Evolutionary conservation across 768 basidiomycete species (phyloP).

Genomic region (Panus rudis): DNA sequence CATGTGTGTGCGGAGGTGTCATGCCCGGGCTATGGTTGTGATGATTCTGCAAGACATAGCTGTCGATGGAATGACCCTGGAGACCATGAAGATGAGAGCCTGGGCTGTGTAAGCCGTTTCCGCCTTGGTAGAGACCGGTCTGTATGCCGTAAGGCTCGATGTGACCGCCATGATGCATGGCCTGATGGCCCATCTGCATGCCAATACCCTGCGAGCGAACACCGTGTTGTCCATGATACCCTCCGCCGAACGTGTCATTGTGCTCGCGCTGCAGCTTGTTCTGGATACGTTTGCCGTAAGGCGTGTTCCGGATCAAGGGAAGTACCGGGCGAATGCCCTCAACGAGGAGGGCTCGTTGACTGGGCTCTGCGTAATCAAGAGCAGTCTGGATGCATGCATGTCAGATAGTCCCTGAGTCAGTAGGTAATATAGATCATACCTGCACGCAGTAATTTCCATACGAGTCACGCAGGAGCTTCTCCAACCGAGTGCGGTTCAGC

Average conservation of each 20-base stretch:
- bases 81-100: constrained; percentile 49
- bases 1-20: constrained; percentile 50
- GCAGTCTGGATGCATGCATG: constrained; percentile 62
- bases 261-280: constrained; percentile 95
- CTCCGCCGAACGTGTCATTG: constrained; percentile 28
- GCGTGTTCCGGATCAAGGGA: constrained; percentile 97
- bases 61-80: constrained; percentile 70
- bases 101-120: constrained; percentile 52
- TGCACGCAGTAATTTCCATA: constrained; percentile 96
- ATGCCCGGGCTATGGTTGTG: constrained; percentile 59
- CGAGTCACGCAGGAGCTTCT: constrained; percentile 93
- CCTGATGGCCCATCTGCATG: constrained; percentile 44
- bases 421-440: constrained; percentile 32
- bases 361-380: constrained; percentile 94
- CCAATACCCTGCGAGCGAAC: constrained; percentile 52
- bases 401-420: neutral
- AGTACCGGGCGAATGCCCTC: constrained; percentile 98
- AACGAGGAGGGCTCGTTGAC: constrained; percentile 84
- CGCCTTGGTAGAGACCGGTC: constrained; percentile 53
- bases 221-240: constrained; percentile 54
- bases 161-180: constrained; percentile 43
- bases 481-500: constrained; percentile 87
- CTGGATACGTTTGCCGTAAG: constrained; percentile 98
- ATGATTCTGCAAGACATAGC: constrained; percentile 73
- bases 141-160: constrained; percentile 61